Conservation (phyloP, 169 alveolate species). For the Perkinsus marinus region DNA sequence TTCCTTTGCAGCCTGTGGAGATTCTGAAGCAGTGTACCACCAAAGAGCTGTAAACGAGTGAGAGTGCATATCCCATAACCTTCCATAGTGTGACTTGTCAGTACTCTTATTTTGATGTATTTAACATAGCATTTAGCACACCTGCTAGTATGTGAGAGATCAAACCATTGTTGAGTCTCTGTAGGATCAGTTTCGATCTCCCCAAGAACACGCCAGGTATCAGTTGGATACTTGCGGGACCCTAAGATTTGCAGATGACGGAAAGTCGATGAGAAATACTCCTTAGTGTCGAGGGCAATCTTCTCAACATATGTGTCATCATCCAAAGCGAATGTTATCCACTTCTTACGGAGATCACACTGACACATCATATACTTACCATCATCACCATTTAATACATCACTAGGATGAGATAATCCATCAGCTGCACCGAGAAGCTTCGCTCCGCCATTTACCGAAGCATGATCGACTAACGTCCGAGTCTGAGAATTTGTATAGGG, state of each 20-base stretch:
- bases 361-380: background rate
- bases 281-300: background rate
- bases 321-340: background rate
- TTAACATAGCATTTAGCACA: background rate
- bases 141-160: background rate
- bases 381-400: background rate
- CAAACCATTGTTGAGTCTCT: background rate
- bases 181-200: background rate
- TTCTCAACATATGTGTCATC: background rate
- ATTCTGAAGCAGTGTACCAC: background rate
- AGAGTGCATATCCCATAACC: background rate
- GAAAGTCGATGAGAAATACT: background rate
- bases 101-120: background rate
- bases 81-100: background rate
- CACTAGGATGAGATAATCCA: background rate
- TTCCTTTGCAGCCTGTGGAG: background rate
- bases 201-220: background rate
- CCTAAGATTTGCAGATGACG: background rate
- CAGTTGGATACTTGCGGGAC: background rate
- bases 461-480: background rate
- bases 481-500: background rate
- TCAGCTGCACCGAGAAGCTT: background rate
- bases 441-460: background rate
- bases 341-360: background rate
- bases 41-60: background rate